Evolutionary conservation across 225 moss, liverwort and hornwort species (phyloP).

Genomic region (Antitrichia curtipendula): DNA sequence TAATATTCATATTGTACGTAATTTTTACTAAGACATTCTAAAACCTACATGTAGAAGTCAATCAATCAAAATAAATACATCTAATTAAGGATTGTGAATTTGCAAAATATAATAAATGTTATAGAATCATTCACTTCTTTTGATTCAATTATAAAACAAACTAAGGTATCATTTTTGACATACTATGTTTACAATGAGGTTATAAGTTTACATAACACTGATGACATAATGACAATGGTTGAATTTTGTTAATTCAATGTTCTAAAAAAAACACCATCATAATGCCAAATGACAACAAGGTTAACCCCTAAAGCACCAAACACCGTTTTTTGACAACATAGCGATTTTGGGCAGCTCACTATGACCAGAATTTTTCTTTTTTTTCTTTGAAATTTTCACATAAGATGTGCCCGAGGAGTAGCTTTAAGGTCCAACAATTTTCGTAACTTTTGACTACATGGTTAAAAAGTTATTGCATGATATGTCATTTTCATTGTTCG

Average conservation of each 20-base stretch:
- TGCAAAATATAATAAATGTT: background rate
- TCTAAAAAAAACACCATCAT: background rate
- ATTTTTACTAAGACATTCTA: background rate
- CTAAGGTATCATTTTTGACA: rapidly evolving
- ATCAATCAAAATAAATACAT: background rate
- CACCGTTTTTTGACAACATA: too few relatives aligned
- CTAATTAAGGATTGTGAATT: rapidly evolving
- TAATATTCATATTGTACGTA: background rate
- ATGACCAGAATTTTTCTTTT: too few relatives aligned
- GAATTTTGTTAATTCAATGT: background rate
- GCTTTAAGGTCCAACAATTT: too few relatives aligned
- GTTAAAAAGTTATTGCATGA: too few relatives aligned
- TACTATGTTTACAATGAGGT: background rate
- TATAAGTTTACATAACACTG: background rate
- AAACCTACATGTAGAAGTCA: background rate
- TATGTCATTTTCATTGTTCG: too few relatives aligned
- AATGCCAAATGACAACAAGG: background rate
- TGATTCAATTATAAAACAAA: background rate
- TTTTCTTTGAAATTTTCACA: too few relatives aligned
- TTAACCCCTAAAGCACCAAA: too few relatives aligned
- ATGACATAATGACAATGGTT: too few relatives aligned
- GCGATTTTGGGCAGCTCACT: too few relatives aligned
- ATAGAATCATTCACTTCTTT: background rate
- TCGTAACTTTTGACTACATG: too few relatives aligned
- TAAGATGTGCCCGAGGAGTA: too few relatives aligned